phyloP scores from a whole-genome alignment of 2,329 filamentous ascomycete species.

The Colletotrichum magnum region DNA sequence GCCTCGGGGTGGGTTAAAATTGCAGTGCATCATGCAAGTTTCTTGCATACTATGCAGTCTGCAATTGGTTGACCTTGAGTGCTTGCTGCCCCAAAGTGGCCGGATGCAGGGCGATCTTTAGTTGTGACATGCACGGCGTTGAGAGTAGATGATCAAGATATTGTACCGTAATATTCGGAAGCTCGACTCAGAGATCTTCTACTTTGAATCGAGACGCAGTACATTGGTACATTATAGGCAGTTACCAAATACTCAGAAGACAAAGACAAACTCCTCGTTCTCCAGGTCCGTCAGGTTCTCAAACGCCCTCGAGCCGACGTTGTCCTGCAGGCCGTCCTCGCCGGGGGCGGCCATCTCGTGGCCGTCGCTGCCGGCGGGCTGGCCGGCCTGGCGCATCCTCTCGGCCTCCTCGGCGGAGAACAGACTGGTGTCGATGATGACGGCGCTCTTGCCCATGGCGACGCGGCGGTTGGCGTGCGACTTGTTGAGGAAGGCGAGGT shows the following conservation, averaged over 20 bases:
- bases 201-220: too few relatives aligned
- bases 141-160: too few relatives aligned
- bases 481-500: conserved; percentile 64
- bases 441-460: conserved; percentile 56
- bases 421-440: conserved; percentile 72
- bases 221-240: too few relatives aligned
- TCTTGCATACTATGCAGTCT: too few relatives aligned
- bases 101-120: too few relatives aligned
- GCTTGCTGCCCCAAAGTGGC: too few relatives aligned
- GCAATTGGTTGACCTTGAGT: too few relatives aligned
- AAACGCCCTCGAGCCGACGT: conserved; percentile 62
- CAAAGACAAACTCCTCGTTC: conserved; percentile 76
- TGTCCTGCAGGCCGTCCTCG: conserved; percentile 43
- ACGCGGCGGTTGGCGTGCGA: conserved; percentile 54
- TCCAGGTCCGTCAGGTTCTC: conserved; percentile 72
- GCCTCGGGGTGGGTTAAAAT: too few relatives aligned
- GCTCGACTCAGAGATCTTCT: too few relatives aligned
- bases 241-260: conserved; percentile 50
- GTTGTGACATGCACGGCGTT: too few relatives aligned
- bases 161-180: too few relatives aligned
- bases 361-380: conserved; percentile 42
- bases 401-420: conserved; percentile 60
- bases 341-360: conserved; percentile 43
- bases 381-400: conserved; percentile 48
- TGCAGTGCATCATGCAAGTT: too few relatives aligned